These are phyloP conservation scores for Diatrype stigma DNA, from an alignment of 2,329 filamentous ascomycete genomes.

Conservation along the genomic window DNA sequence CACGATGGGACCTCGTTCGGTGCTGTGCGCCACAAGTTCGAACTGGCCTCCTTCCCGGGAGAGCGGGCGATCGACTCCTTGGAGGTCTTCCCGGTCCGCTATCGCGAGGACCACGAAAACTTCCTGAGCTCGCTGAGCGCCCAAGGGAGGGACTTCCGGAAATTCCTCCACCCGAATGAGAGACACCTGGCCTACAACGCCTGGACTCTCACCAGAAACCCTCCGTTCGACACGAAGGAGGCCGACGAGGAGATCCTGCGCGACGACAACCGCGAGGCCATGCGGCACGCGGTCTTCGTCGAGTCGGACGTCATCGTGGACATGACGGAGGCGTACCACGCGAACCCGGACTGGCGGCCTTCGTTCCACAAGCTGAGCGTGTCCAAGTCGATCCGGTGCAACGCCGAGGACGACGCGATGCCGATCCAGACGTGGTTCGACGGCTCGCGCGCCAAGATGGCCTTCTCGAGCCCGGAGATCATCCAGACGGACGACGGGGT, in stretches of 20 bases:
- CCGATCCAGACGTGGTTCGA: constrained; percentile 35
- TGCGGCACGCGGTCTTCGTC: constrained; percentile 34
- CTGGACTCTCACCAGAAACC: constrained; percentile 37
- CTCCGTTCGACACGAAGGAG: constrained; percentile 22
- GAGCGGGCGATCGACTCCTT: constrained; percentile 34
- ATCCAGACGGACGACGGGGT: constrained; percentile 33
- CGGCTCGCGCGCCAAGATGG: constrained; percentile 22
- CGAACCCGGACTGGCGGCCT: constrained; percentile 34
- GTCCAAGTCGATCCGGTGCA: constrained; percentile 26
- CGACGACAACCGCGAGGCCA: constrained; percentile 25
- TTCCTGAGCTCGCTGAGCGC: constrained; percentile 28
- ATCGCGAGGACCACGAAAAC: constrained; percentile 29
- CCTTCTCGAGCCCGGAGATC: constrained; percentile 31
- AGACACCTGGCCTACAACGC: constrained; percentile 37
- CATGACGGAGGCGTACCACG: constrained; percentile 36
- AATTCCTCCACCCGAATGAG: constrained; percentile 25
- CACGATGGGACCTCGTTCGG: constrained; percentile 36
- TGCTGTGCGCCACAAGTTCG: constrained; percentile 33
- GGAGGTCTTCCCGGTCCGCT: constrained; percentile 36
- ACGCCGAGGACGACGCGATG: constrained; percentile 31
- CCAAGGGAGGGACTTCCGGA: constrained; percentile 30
- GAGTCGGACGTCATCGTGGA: constrained; percentile 41
- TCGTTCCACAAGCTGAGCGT: constrained; percentile 23
- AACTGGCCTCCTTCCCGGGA: constrained; percentile 32
- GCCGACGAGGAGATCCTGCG: constrained; percentile 29